A percentile compares a stretch with the other conserved stretches of the same genome.
phyloP scores from a whole-genome alignment of 2,329 filamentous ascomycete genomes.

The Plenodomus tracheiphilus region DNA sequence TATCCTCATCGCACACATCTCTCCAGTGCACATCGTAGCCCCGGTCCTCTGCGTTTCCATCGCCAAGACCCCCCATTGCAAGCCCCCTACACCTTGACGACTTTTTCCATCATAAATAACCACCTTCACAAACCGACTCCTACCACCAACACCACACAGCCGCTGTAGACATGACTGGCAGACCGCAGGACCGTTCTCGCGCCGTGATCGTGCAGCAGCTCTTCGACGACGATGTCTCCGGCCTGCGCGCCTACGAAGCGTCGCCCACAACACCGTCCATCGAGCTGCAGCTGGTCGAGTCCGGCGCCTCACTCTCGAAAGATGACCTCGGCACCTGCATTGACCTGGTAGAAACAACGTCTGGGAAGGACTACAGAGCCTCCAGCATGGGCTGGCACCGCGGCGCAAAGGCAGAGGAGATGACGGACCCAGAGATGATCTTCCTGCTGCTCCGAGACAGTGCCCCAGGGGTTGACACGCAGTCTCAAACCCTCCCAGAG shows the following conservation, averaged over 20 bases:
- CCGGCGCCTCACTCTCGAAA: slow-evolving; percentile 35
- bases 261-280: not conserved
- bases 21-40: no score
- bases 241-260: slow-evolving; percentile 3
- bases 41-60: no score
- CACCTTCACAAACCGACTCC: no score
- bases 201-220: slow-evolving; percentile 3
- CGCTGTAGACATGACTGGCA: not conserved
- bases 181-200: not conserved
- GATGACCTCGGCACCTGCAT: slow-evolving; percentile 56
- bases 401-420: slow-evolving; percentile 65
- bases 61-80: no score
- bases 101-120: no score
- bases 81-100: no score
- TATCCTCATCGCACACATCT: no score
- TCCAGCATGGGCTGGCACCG: slow-evolving; percentile 68
- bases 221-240: slow-evolving; percentile 5
- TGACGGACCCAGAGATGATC: slow-evolving; percentile 67
- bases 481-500: not conserved
- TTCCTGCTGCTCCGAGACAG: slow-evolving; percentile 60
- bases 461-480: not conserved
- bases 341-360: slow-evolving; percentile 64
- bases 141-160: not conserved
- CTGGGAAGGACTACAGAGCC: slow-evolving; percentile 63
- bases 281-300: slow-evolving; percentile 25